A percentile compares a stretch with the other conserved stretches of the same genome.
Conservation (phyloP, 371 early-diverging fungal genomes). For the Nematocida sp. region DNA sequence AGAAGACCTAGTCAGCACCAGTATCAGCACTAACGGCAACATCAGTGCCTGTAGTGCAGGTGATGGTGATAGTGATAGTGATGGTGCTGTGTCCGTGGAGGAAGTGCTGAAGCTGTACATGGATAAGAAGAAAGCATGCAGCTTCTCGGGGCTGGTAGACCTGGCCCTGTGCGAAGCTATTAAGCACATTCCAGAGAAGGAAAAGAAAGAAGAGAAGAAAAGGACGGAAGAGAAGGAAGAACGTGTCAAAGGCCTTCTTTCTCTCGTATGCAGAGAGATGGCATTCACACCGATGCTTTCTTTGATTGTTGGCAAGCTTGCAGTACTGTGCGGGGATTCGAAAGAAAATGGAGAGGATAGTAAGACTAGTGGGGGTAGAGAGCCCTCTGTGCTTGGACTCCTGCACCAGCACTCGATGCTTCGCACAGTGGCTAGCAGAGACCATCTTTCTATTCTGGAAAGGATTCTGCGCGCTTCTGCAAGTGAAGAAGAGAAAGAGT, state of each 20-base stretch:
- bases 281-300: neutral
- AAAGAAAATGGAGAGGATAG: no score
- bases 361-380: no score
- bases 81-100: no score
- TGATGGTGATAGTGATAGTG: no score
- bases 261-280: neutral
- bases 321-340: no score
- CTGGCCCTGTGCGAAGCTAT: neutral
- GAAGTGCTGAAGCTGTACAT: neutral
- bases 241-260: neutral
- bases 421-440: neutral
- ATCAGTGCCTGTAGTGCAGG: neutral
- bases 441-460: neutral
- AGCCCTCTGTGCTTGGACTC: neutral
- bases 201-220: neutral
- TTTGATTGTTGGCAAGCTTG: neutral
- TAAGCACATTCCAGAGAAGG: neutral
- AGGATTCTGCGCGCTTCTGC: neutral
- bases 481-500: neutral
- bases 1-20: neutral
- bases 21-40: neutral
- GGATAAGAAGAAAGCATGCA: neutral
- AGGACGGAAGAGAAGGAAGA: neutral
- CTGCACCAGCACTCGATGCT: neutral
- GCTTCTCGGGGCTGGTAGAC: neutral